Evolutionary conservation across 495 filamentous ascomycete species (phyloP).

Genomic region (Rusavskia elegans): DNA sequence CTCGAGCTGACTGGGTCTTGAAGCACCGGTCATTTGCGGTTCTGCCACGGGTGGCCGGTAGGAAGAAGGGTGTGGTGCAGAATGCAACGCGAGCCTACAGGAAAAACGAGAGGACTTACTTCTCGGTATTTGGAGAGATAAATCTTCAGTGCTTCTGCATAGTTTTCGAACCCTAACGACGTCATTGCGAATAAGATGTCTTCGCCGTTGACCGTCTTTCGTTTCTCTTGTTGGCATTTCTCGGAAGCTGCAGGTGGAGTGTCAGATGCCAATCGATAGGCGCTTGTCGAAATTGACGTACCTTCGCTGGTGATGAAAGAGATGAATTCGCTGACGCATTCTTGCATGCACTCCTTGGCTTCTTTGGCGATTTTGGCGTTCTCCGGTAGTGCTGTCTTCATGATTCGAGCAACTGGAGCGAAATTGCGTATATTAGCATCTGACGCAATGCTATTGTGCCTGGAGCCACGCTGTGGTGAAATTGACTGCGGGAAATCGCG

Average conservation of each 20-base stretch:
- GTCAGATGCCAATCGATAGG: conserved; percentile 8
- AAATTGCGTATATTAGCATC: conserved; percentile 85
- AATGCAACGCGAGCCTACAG: conserved; percentile 3
- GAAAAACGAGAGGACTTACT: conserved; percentile 40
- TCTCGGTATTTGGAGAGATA: conserved; percentile 96
- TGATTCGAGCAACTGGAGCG: conserved; percentile 93
- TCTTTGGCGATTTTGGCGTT: conserved; percentile 99
- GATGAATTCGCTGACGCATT: conserved; percentile 99
- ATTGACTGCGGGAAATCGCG: conserved; percentile 29
- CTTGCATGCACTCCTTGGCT: conserved; percentile 99
- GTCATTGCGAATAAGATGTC: conserved; percentile 99
- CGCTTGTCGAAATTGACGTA: conserved; percentile 23
- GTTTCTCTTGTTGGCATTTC: conserved; percentile 98
- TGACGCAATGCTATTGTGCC: conserved; percentile 22
- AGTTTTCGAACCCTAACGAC: conserved; percentile 97
- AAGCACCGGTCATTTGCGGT: background rate
- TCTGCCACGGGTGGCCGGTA: background rate
- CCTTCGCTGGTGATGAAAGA: conserved; percentile 99
- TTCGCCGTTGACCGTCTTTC: conserved; percentile 97
- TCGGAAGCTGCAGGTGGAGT: conserved; percentile 60
- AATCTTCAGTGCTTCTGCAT: conserved; percentile 92
- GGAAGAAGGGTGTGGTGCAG: background rate
- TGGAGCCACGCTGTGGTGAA: conserved; percentile 18
- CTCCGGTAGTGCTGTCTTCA: conserved; percentile 92
- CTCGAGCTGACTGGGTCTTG: conserved; percentile 62